phyloP scores from a whole-genome alignment of 768 basidiomycete genomes.

The Hypsizygus marmoreus region DNA sequence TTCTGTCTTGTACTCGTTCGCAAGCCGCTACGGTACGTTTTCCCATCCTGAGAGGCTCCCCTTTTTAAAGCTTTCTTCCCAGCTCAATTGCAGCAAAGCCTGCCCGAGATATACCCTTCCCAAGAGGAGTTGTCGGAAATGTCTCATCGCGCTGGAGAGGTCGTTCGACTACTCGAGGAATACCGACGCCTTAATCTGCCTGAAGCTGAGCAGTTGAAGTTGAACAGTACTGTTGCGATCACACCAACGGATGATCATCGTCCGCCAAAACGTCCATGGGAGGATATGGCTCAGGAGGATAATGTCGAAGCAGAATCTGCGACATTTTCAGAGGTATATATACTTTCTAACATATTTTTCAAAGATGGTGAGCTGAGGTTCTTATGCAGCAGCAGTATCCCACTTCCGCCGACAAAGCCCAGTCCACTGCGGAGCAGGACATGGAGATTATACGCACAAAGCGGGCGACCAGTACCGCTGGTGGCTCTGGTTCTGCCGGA shows the following conservation, averaged over 20 bases:
- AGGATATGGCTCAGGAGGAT: conserved; percentile 61
- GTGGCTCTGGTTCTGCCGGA: conserved; percentile 46
- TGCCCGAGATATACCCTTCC: conserved; percentile 53
- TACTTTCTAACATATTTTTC: neutral
- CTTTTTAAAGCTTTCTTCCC: conserved; percentile 10
- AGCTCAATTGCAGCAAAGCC: conserved; percentile 47
- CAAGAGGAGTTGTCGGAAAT: conserved; percentile 67
- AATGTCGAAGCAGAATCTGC: conserved; percentile 26
- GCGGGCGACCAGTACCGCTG: conserved; percentile 71
- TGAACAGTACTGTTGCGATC: conserved; percentile 29
- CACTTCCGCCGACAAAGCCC: conserved; percentile 38
- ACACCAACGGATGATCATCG: conserved; percentile 51
- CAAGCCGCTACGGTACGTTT: conserved; percentile 63
- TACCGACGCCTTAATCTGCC: conserved; percentile 46
- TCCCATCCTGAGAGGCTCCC: conserved; percentile 3
- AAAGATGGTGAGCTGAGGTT: neutral
- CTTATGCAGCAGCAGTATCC: conserved; percentile 25
- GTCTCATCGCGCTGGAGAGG: conserved; percentile 63
- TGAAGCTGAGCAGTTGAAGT: conserved; percentile 36
- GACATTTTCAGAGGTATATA: conserved; percentile 36
- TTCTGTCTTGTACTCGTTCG: conserved; percentile 60
- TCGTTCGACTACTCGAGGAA: conserved; percentile 70
- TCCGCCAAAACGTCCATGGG: conserved; percentile 79
- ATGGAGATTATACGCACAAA: conserved; percentile 86
- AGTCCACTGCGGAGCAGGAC: conserved; percentile 75